Conservation (phyloP, 805 yeast genomes). For the Saturnispora bothae region DNA sequence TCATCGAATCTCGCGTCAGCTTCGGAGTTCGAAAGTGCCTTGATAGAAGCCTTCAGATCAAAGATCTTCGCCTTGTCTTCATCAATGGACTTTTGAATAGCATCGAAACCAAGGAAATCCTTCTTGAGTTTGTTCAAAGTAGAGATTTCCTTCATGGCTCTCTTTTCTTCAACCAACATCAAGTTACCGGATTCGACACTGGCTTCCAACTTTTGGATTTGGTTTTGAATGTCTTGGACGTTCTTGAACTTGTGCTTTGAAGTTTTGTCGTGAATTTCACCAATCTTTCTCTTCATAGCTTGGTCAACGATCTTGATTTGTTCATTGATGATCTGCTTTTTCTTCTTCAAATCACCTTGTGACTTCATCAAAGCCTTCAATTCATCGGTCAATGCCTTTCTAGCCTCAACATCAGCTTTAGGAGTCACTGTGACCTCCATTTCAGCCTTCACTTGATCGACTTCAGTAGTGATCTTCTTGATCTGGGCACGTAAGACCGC, state of each 20-base stretch:
- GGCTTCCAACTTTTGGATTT: conserved; percentile 56
- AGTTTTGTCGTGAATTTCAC: conserved; percentile 62
- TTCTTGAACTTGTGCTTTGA: conserved; percentile 61
- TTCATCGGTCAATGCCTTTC: conserved; percentile 36
- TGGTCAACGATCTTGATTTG: conserved; percentile 65
- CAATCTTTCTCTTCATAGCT: conserved; percentile 60
- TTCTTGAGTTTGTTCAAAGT: conserved; percentile 70
- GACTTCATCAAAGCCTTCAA: conserved; percentile 35
- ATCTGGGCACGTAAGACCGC: conserved; percentile 48
- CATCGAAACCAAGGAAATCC: conserved; percentile 64
- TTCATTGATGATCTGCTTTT: conserved; percentile 33
- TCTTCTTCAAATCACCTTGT: conserved; percentile 26
- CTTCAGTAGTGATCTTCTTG: conserved; percentile 47
- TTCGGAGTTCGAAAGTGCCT: conserved; percentile 48
- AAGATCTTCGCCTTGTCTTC: conserved; percentile 65
- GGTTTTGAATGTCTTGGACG: conserved; percentile 58
- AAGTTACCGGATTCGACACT: conserved; percentile 69
- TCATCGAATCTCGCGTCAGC: conserved; percentile 58
- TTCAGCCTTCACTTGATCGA: conserved; percentile 43
- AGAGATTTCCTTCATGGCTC: conserved; percentile 74
- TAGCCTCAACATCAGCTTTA: conserved; percentile 40
- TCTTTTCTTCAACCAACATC: conserved; percentile 85
- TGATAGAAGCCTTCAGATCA: conserved; percentile 60
- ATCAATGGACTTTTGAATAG: conserved; percentile 71
- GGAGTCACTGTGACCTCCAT: conserved; percentile 43